Evolutionary conservation across 768 basidiomycete species (phyloP), one percentile per base, ranked within the genome.

Genomic region (Russula earlei): DNA sequence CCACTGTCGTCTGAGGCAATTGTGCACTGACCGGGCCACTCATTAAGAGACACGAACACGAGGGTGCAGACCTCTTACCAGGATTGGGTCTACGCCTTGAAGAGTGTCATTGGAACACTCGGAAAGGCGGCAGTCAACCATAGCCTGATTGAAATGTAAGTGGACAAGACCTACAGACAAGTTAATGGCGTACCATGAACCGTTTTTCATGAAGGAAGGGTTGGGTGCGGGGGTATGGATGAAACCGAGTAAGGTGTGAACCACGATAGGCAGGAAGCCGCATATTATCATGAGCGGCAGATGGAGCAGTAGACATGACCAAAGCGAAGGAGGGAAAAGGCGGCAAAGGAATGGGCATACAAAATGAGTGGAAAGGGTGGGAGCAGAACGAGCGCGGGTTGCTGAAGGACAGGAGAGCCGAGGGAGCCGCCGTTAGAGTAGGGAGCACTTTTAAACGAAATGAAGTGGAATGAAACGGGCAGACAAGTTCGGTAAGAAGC

Each of bases 311-410:
- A 17, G 59, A 45, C 59, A 60, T 58, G 50, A 20, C 55, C 45
- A 19, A 42, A 19, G 49, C 38, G 27, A 60, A 58, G 37, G 59
- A 58, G 14, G 55, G 59, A 43, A 49, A 59, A 6, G 58, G 51
- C 27, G 27, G 51, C 2, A 5, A 19, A n/a, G 51, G 34, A 52
- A 37, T 6, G 22, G 56, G 52, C 56, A 58, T 58, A 27, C 40
- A 49, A 29, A 12, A 53, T 19, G 3, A 36, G 43, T 24, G 36
- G 33, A 34, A 12, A 36, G 12, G 31, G 29, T 38, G 25, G 19
- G 51, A 34, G 27, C 48, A 41, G 25, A 47, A 36, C 46, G 46
- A 29, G 52, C 52, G 51, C 10, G 56, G 53, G 44, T 27, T 24
- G 34, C 51, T 43, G 12, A 36, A 36, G 17, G 38, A 22, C 34